Base-by-base conservation (phyloP, 2,329 filamentous ascomycete genomes). In the Aspergillus costaricaensis region DNA sequence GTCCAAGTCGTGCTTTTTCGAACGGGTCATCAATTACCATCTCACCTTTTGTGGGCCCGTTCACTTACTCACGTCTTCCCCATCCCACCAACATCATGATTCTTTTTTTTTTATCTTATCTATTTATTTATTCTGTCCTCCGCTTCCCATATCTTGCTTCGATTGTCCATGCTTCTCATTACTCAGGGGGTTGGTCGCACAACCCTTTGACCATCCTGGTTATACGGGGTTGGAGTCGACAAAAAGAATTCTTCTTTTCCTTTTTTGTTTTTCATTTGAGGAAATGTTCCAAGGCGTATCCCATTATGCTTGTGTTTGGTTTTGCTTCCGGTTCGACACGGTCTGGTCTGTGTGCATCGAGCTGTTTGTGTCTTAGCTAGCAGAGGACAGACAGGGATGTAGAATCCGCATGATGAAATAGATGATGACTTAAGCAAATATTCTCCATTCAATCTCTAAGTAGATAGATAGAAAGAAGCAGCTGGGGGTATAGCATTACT, bases 401-500 rank as follows among this genome's bases (percentile, higher is more conserved):
- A 61, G 62, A 62, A 57, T 62, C 60, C 30, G 51, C 57, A 59
- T 65, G 64, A 65, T 61, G 62, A 65, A 62, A 61, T 64, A 65
- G 63, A 65, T 64, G 64, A 65, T 62, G 62, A 64, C 62, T 57
- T 56, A 44, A 32, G 17, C 19, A 10, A 5, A 5, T 19, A 12
- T 21, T 14, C 10, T 55, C 27, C n/a, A 25, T 14, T 10, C 9
- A 17, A 15, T n/a, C 48, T 7, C 38, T 44, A 58, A 25, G 25
- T n/a, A 12, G 17, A 8, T 6, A 12, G 14, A 15, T n/a, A 17
- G 12, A 1, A 57, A 61, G 57, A 62, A 61, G 62, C 57, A 62
- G 66, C 68, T 70, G 58, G 62, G 67, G 70, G 69, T 70, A 70
- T 70, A 67, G 60, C 54, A 70, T 69, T 62, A 60, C 51, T 52